phyloP scores from a whole-genome alignment of 1,284 basidiomycete genomes.

The Rhodotorula sp. region DNA sequence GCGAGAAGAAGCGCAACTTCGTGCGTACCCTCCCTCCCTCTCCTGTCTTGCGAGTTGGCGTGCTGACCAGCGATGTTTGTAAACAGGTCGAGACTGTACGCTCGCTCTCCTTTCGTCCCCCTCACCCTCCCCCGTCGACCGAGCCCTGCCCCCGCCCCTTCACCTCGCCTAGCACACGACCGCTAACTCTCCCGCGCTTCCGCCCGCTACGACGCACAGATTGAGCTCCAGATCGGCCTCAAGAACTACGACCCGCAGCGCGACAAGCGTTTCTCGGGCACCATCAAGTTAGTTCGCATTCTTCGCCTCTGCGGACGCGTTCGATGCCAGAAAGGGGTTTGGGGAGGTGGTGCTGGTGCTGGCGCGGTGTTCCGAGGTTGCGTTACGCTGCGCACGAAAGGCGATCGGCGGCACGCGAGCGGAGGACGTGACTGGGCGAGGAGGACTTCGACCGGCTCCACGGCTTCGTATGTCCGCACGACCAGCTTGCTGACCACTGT shows the following conservation, averaged over 20 bases:
- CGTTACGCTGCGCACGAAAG: neutral
- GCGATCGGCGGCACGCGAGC: too few species aligned
- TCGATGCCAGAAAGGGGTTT: too few species aligned
- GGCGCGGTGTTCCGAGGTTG: too few species aligned
- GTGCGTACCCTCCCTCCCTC: constrained; percentile 64
- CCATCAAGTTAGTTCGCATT: constrained; percentile 68
- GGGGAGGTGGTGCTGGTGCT: neutral
- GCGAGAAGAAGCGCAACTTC: constrained; percentile 84
- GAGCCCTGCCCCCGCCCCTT: neutral
- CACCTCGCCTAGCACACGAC: too few species aligned
- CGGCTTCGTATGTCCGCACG: neutral
- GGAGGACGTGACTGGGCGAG: neutral
- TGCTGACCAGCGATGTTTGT: too few species aligned
- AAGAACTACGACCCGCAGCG: constrained; percentile 98
- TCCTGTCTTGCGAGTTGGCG: too few species aligned
- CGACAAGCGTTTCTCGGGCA: constrained; percentile 96
- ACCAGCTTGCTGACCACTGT: neutral
- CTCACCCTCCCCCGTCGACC: too few species aligned
- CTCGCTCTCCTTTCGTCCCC: constrained; percentile 2
- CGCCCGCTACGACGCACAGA: constrained; percentile 6
- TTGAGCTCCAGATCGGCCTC: constrained; percentile 94
- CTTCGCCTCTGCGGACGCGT: neutral
- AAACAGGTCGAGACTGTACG: constrained; percentile 3
- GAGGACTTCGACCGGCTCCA: neutral
- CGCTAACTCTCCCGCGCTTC: too few species aligned